Percentiles rank a stretch among this genome's conserved stretches.
Evolutionary conservation across 495 filamentous ascomycete species (phyloP).

Genomic region (Thozetella sp.): DNA sequence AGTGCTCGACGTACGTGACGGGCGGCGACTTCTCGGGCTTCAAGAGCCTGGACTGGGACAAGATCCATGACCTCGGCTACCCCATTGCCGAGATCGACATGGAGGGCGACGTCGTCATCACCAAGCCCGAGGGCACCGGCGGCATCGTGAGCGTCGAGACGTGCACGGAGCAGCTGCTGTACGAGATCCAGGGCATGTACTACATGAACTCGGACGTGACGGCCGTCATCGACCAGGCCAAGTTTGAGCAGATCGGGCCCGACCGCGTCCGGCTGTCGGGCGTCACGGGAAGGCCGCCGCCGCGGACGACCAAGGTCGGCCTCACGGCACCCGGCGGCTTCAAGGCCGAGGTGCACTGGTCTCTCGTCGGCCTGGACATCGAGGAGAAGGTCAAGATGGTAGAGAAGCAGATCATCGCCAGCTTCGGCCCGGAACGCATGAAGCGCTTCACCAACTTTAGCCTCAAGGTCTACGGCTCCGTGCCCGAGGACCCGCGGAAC

Average conservation of each 20-base stretch:
- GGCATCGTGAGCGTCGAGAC: slow-evolving; percentile 48
- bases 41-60: slow-evolving; percentile 34
- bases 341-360: slow-evolving; percentile 33
- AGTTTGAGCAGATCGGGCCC: slow-evolving; percentile 44
- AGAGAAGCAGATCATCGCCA: not conserved
- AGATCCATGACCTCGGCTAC: slow-evolving; percentile 53
- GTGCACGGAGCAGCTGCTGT: slow-evolving; percentile 53
- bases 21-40: slow-evolving; percentile 62
- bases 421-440: slow-evolving; percentile 1
- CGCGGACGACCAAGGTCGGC: slow-evolving; percentile 52
- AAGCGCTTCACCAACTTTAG: not conserved
- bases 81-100: slow-evolving; percentile 60
- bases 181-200: slow-evolving; percentile 60
- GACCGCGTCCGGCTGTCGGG: slow-evolving; percentile 43
- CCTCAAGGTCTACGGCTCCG: not conserved
- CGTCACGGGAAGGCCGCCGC: slow-evolving; percentile 45
- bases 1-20: slow-evolving; percentile 56
- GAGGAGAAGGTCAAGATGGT: slow-evolving; percentile 30
- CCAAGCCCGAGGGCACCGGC: slow-evolving; percentile 26
- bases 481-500: slow-evolving; percentile 23
- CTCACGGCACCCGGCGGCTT: slow-evolving; percentile 48
- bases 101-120: slow-evolving; percentile 44
- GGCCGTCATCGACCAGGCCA: slow-evolving; percentile 46
- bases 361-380: slow-evolving; percentile 19
- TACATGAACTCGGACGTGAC: slow-evolving; percentile 62